A percentile compares a stretch with the other conserved stretches of the same genome.
Conservation (phyloP, 352 stramenopile genomes). For the Elongisporangium senticosum region DNA sequence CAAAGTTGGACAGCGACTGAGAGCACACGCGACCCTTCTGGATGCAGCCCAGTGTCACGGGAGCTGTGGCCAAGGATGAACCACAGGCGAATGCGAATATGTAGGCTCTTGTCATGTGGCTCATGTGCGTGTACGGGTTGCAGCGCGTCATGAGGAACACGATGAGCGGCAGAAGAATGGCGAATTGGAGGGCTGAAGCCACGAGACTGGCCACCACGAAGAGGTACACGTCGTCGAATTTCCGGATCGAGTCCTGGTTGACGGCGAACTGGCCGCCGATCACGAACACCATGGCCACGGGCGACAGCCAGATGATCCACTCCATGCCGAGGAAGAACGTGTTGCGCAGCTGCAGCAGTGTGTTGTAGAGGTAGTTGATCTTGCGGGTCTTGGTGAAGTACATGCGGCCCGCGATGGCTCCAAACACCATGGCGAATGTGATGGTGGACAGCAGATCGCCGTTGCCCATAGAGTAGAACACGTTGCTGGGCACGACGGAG, state of each 20-base stretch:
- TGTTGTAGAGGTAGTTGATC: slow-evolving; percentile 62
- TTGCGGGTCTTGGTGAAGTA: slow-evolving; percentile 53
- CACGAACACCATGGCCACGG: slow-evolving; percentile 56
- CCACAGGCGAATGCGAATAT: slow-evolving; percentile 57
- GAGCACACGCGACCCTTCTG: slow-evolving; percentile 57
- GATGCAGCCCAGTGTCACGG: slow-evolving; percentile 56
- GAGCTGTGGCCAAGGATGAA: slow-evolving; percentile 60
- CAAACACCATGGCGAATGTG: slow-evolving; percentile 63
- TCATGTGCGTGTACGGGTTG: slow-evolving; percentile 71
- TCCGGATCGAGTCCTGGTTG: slow-evolving; percentile 28
- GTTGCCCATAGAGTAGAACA: slow-evolving; percentile 38
- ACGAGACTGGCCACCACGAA: slow-evolving; percentile 37
- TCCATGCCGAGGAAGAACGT: slow-evolving; percentile 66
- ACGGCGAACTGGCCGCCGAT: slow-evolving; percentile 50
- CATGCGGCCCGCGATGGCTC: slow-evolving; percentile 41
- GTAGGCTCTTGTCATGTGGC: slow-evolving; percentile 55
- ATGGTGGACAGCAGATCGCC: slow-evolving; percentile 55
- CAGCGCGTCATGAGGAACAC: slow-evolving; percentile 56
- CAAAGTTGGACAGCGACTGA: slow-evolving; percentile 66
- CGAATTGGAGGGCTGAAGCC: slow-evolving; percentile 28
- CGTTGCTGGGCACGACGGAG: slow-evolving; percentile 58
- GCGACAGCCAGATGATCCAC: slow-evolving; percentile 63
- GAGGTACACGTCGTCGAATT: slow-evolving; percentile 46
- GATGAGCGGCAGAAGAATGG: slow-evolving; percentile 50
- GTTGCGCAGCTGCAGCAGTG: slow-evolving; percentile 60